Evolutionary conservation across 306 rosid species (phyloP).

Genomic region (Quercus agrifolia): DNA sequence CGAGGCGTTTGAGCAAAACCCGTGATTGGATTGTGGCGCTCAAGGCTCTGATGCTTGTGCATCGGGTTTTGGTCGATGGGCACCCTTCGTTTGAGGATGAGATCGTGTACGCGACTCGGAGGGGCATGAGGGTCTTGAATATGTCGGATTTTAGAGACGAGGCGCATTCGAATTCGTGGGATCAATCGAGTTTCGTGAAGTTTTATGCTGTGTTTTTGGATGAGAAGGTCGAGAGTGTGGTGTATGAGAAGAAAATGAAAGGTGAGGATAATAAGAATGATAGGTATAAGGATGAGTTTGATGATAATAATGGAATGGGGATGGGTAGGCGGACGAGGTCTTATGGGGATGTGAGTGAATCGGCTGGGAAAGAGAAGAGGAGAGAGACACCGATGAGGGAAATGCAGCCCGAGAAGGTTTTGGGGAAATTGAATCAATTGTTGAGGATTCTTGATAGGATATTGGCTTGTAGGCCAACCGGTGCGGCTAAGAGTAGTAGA

Average conservation of each 20-base stretch:
- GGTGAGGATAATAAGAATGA: constrained; percentile 28
- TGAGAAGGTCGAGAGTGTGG: constrained; percentile 60
- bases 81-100: constrained; percentile 75
- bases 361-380: constrained; percentile 31
- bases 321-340: constrained; percentile 36
- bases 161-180: constrained; percentile 79
- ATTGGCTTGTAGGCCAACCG: constrained; percentile 66
- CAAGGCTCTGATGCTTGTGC: constrained; percentile 73
- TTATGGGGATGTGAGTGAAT: constrained; percentile 37
- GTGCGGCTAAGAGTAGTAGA: constrained; percentile 62
- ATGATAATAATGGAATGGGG: constrained; percentile 21
- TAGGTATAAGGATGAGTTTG: constrained; percentile 33
- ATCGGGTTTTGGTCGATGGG: constrained; percentile 63
- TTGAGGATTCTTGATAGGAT: constrained; percentile 57
- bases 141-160: constrained; percentile 77
- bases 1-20: constrained; percentile 65
- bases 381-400: constrained; percentile 57
- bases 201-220: constrained; percentile 69
- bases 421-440: constrained; percentile 60
- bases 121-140: constrained; percentile 59
- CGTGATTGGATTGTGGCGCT: constrained; percentile 89
- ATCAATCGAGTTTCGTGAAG: constrained; percentile 68
- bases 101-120: constrained; percentile 45
- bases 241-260: constrained; percentile 41
- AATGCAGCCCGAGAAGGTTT: constrained; percentile 59